Conservation (phyloP, 345 rosid species). For the Camelina hispida region DNA sequence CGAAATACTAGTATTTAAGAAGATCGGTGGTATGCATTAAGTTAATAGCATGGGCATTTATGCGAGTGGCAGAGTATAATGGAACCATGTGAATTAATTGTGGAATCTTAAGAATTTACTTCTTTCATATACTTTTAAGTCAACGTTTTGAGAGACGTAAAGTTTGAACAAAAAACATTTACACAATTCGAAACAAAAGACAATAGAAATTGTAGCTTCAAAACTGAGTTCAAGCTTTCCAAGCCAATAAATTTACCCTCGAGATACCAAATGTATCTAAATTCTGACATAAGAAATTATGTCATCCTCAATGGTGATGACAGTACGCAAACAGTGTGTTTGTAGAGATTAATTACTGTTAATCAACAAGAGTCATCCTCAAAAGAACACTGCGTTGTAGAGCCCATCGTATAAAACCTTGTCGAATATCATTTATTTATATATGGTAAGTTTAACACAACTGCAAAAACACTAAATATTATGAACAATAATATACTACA, state of each 20-base stretch:
- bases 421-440: background rate
- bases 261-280: background rate
- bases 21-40: background rate
- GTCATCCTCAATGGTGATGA: background rate
- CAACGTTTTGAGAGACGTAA: background rate
- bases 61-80: constrained; percentile 22
- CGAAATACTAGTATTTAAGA: background rate
- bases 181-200: background rate
- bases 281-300: background rate
- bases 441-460: background rate
- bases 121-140: background rate
- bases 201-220: background rate
- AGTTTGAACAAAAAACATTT: background rate
- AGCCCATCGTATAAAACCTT: background rate
- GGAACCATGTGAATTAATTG: constrained; percentile 25
- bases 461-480: background rate
- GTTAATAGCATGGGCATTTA: constrained; percentile 5
- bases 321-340: background rate
- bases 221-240: background rate
- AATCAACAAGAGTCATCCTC: background rate
- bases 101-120: background rate
- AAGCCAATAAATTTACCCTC: background rate
- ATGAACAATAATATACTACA: background rate
- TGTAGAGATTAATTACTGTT: background rate
- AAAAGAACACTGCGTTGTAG: background rate